Conservation (phyloP, 2,329 filamentous ascomycete genomes). For the Colletotrichum sp. region DNA sequence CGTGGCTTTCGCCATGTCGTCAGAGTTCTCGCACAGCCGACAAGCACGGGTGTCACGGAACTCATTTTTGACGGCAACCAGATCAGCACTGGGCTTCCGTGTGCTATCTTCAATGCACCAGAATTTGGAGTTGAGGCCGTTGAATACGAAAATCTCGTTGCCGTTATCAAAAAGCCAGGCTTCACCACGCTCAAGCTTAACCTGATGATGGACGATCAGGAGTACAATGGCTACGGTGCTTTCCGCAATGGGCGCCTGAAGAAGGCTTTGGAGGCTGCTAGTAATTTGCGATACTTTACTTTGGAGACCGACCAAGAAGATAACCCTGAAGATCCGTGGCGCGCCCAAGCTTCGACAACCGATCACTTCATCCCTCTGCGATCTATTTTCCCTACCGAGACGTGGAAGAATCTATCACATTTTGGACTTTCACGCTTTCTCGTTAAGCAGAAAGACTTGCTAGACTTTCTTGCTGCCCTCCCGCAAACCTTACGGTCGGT, state of each 20-base stretch:
- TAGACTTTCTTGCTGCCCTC: slow-evolving; percentile 31
- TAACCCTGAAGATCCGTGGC: neutral
- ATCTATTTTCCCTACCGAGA: slow-evolving; percentile 33
- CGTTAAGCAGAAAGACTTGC: slow-evolving; percentile 28
- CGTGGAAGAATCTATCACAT: slow-evolving; percentile 31
- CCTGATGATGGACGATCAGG: slow-evolving; percentile 18
- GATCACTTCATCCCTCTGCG: slow-evolving; percentile 25
- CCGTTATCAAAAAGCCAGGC: slow-evolving; percentile 27
- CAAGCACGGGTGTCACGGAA: slow-evolving; percentile 30
- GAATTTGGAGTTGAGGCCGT: slow-evolving; percentile 14
- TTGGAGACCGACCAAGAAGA: slow-evolving; percentile 23
- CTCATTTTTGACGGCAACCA: slow-evolving; percentile 36
- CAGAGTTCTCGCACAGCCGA: slow-evolving; percentile 26
- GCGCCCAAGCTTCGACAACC: neutral
- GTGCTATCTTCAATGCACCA: slow-evolving; percentile 29
- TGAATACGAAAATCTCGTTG: slow-evolving; percentile 29
- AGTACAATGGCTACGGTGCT: neutral
- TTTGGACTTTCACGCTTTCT: slow-evolving; percentile 34
- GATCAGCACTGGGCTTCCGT: slow-evolving; percentile 35
- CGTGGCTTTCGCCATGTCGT: slow-evolving; percentile 35
- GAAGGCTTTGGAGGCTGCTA: slow-evolving; percentile 14
- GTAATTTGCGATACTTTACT: slow-evolving; percentile 27
- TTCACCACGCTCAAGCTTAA: slow-evolving; percentile 33
- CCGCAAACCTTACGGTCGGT: slow-evolving; percentile 32
- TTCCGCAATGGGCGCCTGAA: slow-evolving; percentile 24